Percentiles rank a stretch among this genome's conserved stretches.
Conservation (phyloP, 2,329 filamentous ascomycete species). For the Trichophyton mentagrophytes region DNA sequence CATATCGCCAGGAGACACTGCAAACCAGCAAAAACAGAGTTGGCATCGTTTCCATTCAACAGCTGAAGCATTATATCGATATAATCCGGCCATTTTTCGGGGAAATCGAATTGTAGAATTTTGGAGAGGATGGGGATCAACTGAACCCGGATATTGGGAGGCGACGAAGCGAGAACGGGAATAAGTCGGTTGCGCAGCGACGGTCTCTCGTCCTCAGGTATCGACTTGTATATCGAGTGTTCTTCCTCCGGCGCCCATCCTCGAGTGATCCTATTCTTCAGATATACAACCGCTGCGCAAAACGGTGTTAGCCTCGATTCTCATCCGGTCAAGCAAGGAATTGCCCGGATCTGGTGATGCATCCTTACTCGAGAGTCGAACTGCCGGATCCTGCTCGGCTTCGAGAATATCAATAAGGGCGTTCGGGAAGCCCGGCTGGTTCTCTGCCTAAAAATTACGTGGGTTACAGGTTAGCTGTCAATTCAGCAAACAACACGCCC, state of each 20-base stretch:
- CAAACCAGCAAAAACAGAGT: constrained; percentile 80
- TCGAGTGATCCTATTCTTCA: constrained; percentile 93
- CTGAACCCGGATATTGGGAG: constrained; percentile 74
- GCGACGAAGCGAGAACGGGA: constrained; percentile 70
- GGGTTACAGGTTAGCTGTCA: not conserved
- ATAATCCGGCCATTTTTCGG: constrained; percentile 84
- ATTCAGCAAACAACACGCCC: not conserved
- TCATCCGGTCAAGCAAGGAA: constrained; percentile 10
- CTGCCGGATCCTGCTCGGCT: constrained; percentile 68
- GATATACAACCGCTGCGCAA: constrained; percentile 72
- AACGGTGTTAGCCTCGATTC: constrained; percentile 12
- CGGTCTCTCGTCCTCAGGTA: constrained; percentile 79
- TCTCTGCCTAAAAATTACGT: constrained; percentile 56
- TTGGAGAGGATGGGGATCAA: constrained; percentile 90
- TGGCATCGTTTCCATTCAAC: constrained; percentile 71
- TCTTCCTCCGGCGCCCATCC: constrained; percentile 76
- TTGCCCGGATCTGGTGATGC: constrained; percentile 13
- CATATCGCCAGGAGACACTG: constrained; percentile 92
- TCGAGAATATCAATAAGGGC: constrained; percentile 83
- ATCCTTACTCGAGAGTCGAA: constrained; percentile 74
- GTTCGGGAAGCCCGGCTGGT: constrained; percentile 78
- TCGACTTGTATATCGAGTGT: constrained; percentile 56
- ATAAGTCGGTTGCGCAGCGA: constrained; percentile 79
- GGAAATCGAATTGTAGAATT: constrained; percentile 91
- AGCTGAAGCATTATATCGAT: constrained; percentile 85